These are phyloP conservation scores for Ramaria sp. DNA, from an alignment of 768 basidiomycete genomes.

Conservation along the genomic window DNA sequence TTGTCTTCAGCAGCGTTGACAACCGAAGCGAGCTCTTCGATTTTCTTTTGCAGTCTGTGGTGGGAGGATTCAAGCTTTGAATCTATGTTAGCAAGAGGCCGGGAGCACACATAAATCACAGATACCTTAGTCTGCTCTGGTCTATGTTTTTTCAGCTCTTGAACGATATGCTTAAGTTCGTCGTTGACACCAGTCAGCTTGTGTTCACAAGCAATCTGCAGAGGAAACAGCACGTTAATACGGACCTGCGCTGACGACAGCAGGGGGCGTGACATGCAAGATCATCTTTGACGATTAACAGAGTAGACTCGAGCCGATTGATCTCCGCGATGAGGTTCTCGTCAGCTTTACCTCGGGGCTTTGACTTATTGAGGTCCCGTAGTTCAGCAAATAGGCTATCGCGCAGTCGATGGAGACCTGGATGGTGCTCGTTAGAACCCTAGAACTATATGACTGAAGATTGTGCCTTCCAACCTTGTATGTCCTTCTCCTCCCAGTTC, in stretches of 20 bases:
- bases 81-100: too few relatives aligned
- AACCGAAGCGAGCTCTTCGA: conserved; percentile 40
- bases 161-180: conserved; percentile 73
- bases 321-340: conserved; percentile 71
- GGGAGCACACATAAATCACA: not conserved
- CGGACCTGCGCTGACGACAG: not conserved
- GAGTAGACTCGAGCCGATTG: conserved; percentile 66
- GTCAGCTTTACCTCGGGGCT: conserved; percentile 30
- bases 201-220: conserved; percentile 63
- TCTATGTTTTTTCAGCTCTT: conserved; percentile 51
- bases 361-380: conserved; percentile 73
- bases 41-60: conserved; percentile 39
- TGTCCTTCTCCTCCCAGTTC: conserved; percentile 93
- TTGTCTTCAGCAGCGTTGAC: conserved; percentile 74
- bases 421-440: not conserved
- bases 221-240: not conserved
- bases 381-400: conserved; percentile 67
- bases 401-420: conserved; percentile 48
- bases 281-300: conserved; percentile 71
- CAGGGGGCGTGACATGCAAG: conserved; percentile 37
- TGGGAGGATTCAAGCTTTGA: conserved; percentile 45
- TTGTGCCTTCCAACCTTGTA: conserved; percentile 49
- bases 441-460: not conserved
- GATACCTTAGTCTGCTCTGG: conserved; percentile 67
- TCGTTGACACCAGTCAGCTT: conserved; percentile 71